Conservation (phyloP, 768 basidiomycete genomes). For the Pleurotus sapidus region DNA sequence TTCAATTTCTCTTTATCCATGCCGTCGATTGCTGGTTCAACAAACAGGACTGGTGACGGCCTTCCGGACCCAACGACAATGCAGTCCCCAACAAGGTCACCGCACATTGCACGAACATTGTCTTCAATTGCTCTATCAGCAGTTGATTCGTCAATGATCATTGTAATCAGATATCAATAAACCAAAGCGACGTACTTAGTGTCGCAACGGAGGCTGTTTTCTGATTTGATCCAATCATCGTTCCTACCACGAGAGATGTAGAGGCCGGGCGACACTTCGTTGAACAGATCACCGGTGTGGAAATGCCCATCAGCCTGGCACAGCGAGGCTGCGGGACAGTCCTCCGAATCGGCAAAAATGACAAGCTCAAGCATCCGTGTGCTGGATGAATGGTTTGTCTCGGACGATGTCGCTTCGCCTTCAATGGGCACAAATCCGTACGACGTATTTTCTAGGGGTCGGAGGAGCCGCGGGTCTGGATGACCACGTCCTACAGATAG, state of each 20-base stretch:
- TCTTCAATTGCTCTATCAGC: conserved; percentile 68
- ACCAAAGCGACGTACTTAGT: conserved; percentile 44
- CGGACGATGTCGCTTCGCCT: conserved; percentile 28
- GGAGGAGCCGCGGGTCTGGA: conserved; percentile 48
- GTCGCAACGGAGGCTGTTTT: conserved; percentile 64
- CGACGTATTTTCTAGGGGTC: conserved; percentile 53
- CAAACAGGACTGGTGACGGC: conserved; percentile 73
- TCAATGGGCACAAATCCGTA: conserved; percentile 66
- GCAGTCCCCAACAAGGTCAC: conserved; percentile 63
- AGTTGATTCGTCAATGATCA: conserved; percentile 5
- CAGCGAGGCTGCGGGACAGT: conserved; percentile 55
- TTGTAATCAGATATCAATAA: neutral
- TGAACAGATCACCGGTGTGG: conserved; percentile 69
- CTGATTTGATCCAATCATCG: conserved; percentile 75
- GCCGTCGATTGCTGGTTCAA: conserved; percentile 53
- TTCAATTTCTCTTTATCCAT: conserved; percentile 57
- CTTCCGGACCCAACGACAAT: conserved; percentile 76
- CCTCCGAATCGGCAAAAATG: conserved; percentile 51
- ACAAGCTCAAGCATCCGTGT: conserved; percentile 54
- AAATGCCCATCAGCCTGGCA: conserved; percentile 57
- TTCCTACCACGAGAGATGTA: conserved; percentile 60
- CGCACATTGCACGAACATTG: conserved; percentile 67
- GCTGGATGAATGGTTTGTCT: conserved; percentile 41
- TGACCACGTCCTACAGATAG: conserved; percentile 54
- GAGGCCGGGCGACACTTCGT: conserved; percentile 43